phyloP scores from a whole-genome alignment of 2,329 filamentous ascomycete genomes.

The Aureobasidium sp. region DNA sequence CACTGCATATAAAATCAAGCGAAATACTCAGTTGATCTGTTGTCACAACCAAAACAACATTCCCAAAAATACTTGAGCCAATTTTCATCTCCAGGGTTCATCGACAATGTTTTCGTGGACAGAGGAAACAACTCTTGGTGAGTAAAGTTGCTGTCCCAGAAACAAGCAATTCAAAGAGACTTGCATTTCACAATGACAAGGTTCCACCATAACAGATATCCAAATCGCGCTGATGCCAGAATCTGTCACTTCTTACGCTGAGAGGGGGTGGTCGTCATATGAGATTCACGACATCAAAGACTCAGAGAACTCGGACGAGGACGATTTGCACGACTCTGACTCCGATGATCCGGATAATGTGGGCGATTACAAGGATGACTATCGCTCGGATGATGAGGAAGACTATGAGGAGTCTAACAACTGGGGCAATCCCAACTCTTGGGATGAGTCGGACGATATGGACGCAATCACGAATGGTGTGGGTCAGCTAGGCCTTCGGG shows the following conservation, averaged over 20 bases:
- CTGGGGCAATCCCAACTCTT: not conserved
- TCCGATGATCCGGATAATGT: not conserved
- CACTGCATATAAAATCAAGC: too few relatives aligned
- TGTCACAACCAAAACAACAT: too few relatives aligned
- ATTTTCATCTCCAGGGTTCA: too few relatives aligned
- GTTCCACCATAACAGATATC: not conserved
- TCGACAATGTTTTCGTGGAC: too few relatives aligned
- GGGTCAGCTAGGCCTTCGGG: not conserved
- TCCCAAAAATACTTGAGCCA: too few relatives aligned
- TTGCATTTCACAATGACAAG: not conserved
- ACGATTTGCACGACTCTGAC: not conserved
- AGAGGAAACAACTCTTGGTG: too few relatives aligned
- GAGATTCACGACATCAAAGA: not conserved
- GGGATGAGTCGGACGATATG: not conserved
- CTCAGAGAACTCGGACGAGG: not conserved
- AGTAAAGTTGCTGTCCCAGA: too few relatives aligned
- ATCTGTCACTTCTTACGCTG: not conserved
- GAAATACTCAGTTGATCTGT: too few relatives aligned
- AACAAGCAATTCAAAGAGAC: too few relatives aligned
- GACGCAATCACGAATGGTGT: not conserved
- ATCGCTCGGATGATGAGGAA: not conserved
- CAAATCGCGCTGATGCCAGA: not conserved
- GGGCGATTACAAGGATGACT: too few relatives aligned
- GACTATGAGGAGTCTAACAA: not conserved
- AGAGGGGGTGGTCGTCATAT: too few relatives aligned